Evolutionary conservation across 2,329 filamentous ascomycete genomes (phyloP).

Genomic region (Aspergillus flavus): DNA sequence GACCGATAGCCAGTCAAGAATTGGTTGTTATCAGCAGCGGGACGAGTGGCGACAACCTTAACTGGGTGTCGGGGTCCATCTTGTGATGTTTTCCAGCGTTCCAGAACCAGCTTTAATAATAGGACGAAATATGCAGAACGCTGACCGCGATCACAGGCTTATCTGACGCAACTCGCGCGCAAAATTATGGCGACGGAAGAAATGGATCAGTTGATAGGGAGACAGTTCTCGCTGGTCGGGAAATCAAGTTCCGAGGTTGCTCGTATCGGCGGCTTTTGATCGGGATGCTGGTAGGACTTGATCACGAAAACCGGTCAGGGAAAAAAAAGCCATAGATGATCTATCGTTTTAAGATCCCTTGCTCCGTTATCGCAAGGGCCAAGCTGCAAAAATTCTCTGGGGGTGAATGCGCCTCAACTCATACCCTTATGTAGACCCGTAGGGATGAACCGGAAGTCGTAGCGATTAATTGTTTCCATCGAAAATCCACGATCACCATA

Average conservation of each 20-base stretch:
- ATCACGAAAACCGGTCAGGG: background rate
- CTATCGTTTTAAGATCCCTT: background rate
- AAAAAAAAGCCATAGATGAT: background rate
- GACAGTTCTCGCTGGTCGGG: constrained; percentile 14
- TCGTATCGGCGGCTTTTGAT: constrained; percentile 23
- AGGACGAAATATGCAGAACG: background rate
- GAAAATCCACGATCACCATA: background rate
- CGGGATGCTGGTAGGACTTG: constrained; percentile 10
- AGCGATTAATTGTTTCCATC: background rate
- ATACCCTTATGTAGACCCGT: background rate
- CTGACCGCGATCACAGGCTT: background rate
- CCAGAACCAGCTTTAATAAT: background rate
- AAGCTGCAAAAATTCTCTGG: background rate
- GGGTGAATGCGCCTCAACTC: background rate
- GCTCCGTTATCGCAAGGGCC: background rate
- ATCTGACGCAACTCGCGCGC: background rate
- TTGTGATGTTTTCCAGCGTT: background rate
- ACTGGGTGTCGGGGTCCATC: background rate
- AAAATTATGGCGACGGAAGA: background rate
- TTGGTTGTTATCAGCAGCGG: constrained; percentile 8
- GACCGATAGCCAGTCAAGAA: constrained; percentile 2
- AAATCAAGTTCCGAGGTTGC: constrained; percentile 28
- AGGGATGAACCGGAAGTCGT: background rate
- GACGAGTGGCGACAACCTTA: constrained; percentile 10
- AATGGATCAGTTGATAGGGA: constrained; percentile 1